Percentiles rank a stretch among this genome's conserved stretches.
These are phyloP conservation scores for Bimuria novae-zelandiae DNA, from an alignment of 2,329 filamentous ascomycete species.

Conservation along the genomic window DNA sequence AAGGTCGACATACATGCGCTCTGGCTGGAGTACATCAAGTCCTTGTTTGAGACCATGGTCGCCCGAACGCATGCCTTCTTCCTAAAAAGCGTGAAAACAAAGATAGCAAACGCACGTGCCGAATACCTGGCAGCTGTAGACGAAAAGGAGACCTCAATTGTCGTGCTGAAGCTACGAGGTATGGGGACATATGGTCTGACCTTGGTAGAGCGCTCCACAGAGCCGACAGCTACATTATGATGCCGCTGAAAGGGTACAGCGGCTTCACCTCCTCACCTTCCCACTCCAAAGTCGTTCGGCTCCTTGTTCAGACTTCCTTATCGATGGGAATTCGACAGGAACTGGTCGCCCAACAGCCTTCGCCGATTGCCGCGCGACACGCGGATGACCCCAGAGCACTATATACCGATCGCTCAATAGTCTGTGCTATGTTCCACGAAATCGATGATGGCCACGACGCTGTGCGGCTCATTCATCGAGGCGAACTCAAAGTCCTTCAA, in stretches of 20 bases:
- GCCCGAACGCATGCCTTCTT: conserved; percentile 8
- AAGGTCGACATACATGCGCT: conserved; percentile 1
- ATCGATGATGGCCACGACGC: background rate
- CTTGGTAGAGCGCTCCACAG: background rate
- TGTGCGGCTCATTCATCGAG: conserved; percentile 1
- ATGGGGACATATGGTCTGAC: conserved; percentile 3
- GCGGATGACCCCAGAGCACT: background rate
- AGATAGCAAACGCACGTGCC: background rate
- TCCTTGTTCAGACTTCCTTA: conserved; percentile 6
- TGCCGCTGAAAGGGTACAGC: conserved; percentile 7
- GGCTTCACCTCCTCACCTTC: conserved; percentile 1
- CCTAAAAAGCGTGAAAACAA: background rate
- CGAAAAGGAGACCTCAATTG: background rate
- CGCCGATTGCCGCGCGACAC: background rate
- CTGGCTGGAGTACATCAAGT: conserved; percentile 11
- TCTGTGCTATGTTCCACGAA: conserved; percentile 2
- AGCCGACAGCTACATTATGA: conserved; percentile 10
- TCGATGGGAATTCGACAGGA: background rate
- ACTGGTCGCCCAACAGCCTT: background rate
- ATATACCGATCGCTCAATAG: background rate
- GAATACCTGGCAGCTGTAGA: conserved; percentile 4
- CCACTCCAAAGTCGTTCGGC: conserved; percentile 6
- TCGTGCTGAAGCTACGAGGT: background rate
- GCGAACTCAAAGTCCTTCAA: conserved; percentile 1
- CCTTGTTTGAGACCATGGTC: conserved; percentile 11